Evolutionary conservation across 495 filamentous ascomycete species (phyloP), one percentile per base, ranked within the genome.

Genomic region (Friedmanniomyces simplex): DNA sequence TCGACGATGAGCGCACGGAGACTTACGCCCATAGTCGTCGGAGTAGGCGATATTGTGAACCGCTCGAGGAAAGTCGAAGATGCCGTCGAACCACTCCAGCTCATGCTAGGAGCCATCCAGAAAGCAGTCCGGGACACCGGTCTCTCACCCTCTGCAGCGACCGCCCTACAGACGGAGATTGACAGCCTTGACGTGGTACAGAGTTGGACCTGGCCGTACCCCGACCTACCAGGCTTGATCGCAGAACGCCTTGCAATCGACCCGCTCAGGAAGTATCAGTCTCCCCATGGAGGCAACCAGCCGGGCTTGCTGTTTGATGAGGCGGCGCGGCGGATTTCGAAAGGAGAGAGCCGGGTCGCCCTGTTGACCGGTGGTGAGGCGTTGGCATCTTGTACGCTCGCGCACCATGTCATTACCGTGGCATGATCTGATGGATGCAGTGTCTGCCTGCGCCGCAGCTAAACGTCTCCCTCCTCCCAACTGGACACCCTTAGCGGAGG

Each of bases 131-230:
- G 72, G 47, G 78, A 82, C 52, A 68, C 73, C 16, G 57, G 49
- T 8, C 57, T 67, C 1, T 55, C 64, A 13, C 3, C 42, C 0
- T 24, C 58, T 10, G 56, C 54, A 14, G 41, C 57, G 0, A 56
- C 68, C 8, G 52, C 66, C 20, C 64, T 81, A 5, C 69, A 70
- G 49, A 66, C 68, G 4, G 67, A 63, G 14, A 77, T 82, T 51
- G 78, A 82, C 57, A 79, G 74, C 55, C 66, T 81, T 37, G 67
- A 70, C 42, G 72, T 81, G 6, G 79, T 82, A n/a, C 63, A 63
- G 22, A 79, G 73, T 5, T 82, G 79, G 79, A 81, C 79, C 12
- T 82, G 79, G 79, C 71, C 72, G 16, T 81, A 82, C 64, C 55
- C 67, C 0, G 74, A 82, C 58, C 64, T 80, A 1, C 76, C 79